Evolutionary conservation across 176 grass and related monocot species (phyloP).

Genomic region (Avena atlantica): DNA sequence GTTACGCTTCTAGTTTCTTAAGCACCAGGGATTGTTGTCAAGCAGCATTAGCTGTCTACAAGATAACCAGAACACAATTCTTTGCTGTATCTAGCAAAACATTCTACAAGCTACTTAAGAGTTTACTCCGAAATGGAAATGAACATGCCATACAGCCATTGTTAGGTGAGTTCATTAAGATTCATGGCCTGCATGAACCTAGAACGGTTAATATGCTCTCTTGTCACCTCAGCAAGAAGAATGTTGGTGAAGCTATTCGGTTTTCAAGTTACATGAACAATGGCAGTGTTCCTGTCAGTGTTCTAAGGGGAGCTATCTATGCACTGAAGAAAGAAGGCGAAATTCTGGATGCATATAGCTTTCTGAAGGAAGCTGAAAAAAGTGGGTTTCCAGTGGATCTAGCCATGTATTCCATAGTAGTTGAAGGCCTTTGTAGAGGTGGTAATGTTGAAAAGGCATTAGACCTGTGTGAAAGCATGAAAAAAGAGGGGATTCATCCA

Average conservation of each 20-base stretch:
- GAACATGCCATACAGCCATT: constrained; percentile 56
- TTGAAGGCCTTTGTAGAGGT: constrained; percentile 81
- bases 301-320: constrained; percentile 62
- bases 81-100: constrained; percentile 67
- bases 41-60: constrained; percentile 69
- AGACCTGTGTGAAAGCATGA: constrained; percentile 83
- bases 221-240: constrained; percentile 64
- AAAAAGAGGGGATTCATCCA: constrained; percentile 58
- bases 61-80: constrained; percentile 56
- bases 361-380: constrained; percentile 71
- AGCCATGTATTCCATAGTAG: constrained; percentile 70
- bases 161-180: constrained; percentile 72
- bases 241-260: constrained; percentile 60
- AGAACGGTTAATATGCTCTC: constrained; percentile 70
- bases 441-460: constrained; percentile 80
- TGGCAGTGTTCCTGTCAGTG: constrained; percentile 55
- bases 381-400: constrained; percentile 61
- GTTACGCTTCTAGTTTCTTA: constrained; percentile 70
- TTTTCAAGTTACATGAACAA: constrained; percentile 56
- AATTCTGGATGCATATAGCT: constrained; percentile 71
- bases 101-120: constrained; percentile 63
- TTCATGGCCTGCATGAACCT: constrained; percentile 65
- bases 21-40: constrained; percentile 60
- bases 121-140: constrained; percentile 63
- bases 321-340: constrained; percentile 72